These are phyloP conservation scores for Entophlyctis helioformis DNA, from an alignment of 192 early-diverging fungal species.

Conservation along the genomic window DNA sequence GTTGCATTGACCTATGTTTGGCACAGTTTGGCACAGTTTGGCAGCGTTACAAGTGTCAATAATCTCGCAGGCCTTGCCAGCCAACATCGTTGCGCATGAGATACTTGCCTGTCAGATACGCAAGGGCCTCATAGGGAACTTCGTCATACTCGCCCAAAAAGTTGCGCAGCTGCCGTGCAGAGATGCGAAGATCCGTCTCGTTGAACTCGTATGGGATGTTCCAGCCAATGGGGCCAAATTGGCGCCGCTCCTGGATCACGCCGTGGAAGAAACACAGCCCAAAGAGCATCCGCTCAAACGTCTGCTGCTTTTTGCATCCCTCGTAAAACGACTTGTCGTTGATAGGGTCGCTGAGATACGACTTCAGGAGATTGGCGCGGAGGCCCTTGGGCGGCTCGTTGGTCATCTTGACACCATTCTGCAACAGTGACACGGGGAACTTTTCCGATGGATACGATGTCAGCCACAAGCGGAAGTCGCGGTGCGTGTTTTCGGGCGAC, in stretches of 20 bases:
- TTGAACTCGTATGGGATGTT: constrained; percentile 57
- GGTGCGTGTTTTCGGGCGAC: constrained; percentile 35
- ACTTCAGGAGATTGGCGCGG: constrained; percentile 37
- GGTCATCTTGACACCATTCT: constrained; percentile 56
- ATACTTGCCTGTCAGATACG: constrained; percentile 37
- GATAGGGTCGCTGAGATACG: constrained; percentile 39
- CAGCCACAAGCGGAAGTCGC: constrained; percentile 42
- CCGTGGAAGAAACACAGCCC: constrained; percentile 50
- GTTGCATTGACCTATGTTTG: constrained; percentile 51
- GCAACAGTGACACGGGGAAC: constrained; percentile 44
- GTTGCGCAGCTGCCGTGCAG: constrained; percentile 45
- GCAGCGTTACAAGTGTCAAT: too few relatives aligned
- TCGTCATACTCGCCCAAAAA: constrained; percentile 47
- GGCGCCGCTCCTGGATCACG: constrained; percentile 42
- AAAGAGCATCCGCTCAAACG: constrained; percentile 42
- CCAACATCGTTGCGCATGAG: too few relatives aligned
- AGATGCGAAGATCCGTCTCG: constrained; percentile 49
- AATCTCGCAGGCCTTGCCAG: too few relatives aligned
- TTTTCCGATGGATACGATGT: constrained; percentile 47
- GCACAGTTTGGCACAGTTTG: too few relatives aligned
- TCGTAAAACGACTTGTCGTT: constrained; percentile 50
- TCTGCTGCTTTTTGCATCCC: constrained; percentile 37
- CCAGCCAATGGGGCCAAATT: constrained; percentile 55
- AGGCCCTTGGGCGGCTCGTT: constrained; percentile 46
- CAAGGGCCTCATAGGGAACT: constrained; percentile 39